Evolutionary conservation across 805 yeast species (phyloP), one percentile per base, ranked within the genome.

Genomic region (Saccharomycopsis babjevae): DNA sequence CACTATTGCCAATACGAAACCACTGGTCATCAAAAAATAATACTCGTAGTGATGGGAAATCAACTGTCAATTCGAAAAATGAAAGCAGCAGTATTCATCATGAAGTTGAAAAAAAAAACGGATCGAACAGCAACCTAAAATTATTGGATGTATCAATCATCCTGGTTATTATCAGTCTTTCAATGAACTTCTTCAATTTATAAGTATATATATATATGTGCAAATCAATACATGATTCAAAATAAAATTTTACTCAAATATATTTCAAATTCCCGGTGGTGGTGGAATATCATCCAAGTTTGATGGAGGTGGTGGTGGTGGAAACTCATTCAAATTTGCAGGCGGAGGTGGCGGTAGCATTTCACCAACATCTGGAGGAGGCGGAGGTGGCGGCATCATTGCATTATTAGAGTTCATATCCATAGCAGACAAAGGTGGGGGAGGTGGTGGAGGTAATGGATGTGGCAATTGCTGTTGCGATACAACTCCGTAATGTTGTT

Each of bases 111-210:
- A 25, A 22, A 46, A 22, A 46, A 22, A 16, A 28, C 16, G 25
- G 32, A 13, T 25, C 32, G 3, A 16, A 16, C 6, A 46, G 28
- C 15, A 46, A 22, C 22, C 22, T 18, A 46, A 20, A 46, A 5
- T 46, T 28, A 62, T 66, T 36, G 57, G 60, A 38, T 43, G 59
- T 18, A 60, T 63, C 64, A 63, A 65, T 50, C 50, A 50, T 22
- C 36, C 43, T 42, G 61, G 55, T 63, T 64, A 52, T 50, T 64
- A n/a, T 42, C n/a, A n/a, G 36, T n/a, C n/a, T 42, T 15, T 46
- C 52, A 77, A 73, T 57, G 72, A 82, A 52, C 66, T 80, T 57
- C 78, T 74, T 30, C 74, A 79, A 66, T 85, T 85, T 0, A 74
- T 73, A 65, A 74, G 76, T 66, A 84, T 76, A 77, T 52, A 68